Evolutionary conservation across 129 eudicot genomes (phyloP), one percentile per base, ranked within the genome.

Genomic region (Saposhnikovia divaricata): DNA sequence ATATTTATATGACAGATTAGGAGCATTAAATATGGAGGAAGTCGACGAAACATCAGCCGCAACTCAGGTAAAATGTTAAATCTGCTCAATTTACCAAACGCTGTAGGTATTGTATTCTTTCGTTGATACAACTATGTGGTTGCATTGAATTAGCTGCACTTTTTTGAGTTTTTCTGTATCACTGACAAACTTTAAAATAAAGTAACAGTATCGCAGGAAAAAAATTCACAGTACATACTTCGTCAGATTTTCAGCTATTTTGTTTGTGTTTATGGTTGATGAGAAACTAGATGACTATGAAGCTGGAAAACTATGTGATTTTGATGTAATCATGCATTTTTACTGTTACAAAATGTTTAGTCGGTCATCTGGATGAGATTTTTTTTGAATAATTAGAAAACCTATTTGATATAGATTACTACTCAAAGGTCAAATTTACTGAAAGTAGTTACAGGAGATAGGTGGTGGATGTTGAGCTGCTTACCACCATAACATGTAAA

Each of bases 31-130:
- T 57, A 89, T 89, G 93, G 96, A 89, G 82, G 96, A 91, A 79
- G 87, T 87, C 81, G 96, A 89, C 82, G 96, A 91, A 85, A 89
- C 91, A 7, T 93, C 89, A 78, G 81, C 85, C 19, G 79, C 78
- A 39, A 79, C 89, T 79, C 91, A 91, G 93, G 96, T 88, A 27
- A 4, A 48, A 16, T 46, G 68, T 28, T 37, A 15, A 74, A 16
- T 69, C n/a, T 31, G 27, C 75, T 71, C 45, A 39, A 37, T 70
- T 69, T 38, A 18, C 25, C 27, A 12, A 37, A 39, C 27, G 11
- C 74, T 71, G 27, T 71, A 39, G 27, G 9, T 39, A 5, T 16
- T 38, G 0, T 69, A 28, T 34, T 18, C 9, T 69, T 71, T 37
- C 14, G 23, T 18, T 39, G 47, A 71, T 71, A 6, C 8, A 38